Percentiles rank a stretch among this genome's conserved stretches.
These are phyloP conservation scores for Coemansia sp. DNA, from an alignment of 192 early-diverging fungal species.

Conservation along the genomic window DNA sequence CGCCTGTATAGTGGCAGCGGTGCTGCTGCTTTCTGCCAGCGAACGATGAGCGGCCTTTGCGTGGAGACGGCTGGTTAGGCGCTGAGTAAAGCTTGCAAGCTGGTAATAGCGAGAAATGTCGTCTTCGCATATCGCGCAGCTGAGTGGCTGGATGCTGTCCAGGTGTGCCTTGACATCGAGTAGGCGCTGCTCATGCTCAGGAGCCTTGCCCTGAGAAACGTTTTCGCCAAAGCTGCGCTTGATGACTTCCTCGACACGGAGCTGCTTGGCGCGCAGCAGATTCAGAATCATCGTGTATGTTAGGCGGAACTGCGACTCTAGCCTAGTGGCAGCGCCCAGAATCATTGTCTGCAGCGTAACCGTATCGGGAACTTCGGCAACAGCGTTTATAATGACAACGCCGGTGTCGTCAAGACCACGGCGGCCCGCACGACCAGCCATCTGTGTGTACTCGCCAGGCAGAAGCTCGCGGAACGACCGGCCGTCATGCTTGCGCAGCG, in stretches of 20 bases:
- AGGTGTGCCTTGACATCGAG: conserved; percentile 68
- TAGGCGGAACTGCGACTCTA: conserved; percentile 92
- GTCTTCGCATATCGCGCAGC: conserved; percentile 76
- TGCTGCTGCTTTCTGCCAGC: conserved; percentile 34
- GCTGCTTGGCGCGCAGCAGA: conserved; percentile 88
- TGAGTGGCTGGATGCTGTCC: conserved; percentile 61
- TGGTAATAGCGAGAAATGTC: conserved; percentile 77
- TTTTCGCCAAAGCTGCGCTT: conserved; percentile 97
- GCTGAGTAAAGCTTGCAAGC: conserved; percentile 38
- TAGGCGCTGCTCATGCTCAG: conserved; percentile 73
- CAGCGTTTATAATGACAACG: conserved; percentile 79
- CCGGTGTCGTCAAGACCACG: conserved; percentile 92
- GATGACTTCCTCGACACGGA: conserved; percentile 98
- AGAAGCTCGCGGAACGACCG: conserved; percentile 81
- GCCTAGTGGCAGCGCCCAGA: conserved; percentile 82
- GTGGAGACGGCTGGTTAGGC: conserved; percentile 36
- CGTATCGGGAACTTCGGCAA: conserved; percentile 62
- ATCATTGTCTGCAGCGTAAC: conserved; percentile 74
- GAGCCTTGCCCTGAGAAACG: conserved; percentile 78
- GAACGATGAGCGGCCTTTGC: conserved; percentile 30
- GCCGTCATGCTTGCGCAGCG: conserved; percentile 91
- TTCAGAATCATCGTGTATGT: conserved; percentile 99
- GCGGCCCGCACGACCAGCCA: conserved; percentile 96
- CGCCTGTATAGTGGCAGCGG: conserved; percentile 62
- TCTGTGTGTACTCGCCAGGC: conserved; percentile 98